Evolutionary conservation across 169 alveolate genomes (phyloP).

Genomic region (Plasmodium chabaudi): DNA sequence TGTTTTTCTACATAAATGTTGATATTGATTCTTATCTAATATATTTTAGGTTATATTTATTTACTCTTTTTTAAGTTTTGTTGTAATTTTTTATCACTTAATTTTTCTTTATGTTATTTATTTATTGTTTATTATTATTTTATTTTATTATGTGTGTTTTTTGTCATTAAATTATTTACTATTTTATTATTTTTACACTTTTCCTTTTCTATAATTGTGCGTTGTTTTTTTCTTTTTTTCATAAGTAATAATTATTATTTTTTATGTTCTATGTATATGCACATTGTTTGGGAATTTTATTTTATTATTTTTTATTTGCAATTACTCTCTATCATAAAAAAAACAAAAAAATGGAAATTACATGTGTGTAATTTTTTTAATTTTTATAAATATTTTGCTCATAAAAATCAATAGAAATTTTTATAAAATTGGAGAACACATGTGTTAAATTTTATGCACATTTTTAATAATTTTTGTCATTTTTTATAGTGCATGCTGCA

Average conservation of each 20-base stretch:
- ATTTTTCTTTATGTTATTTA: constrained; percentile 22
- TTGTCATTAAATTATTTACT: not conserved
- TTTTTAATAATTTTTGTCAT: constrained; percentile 14
- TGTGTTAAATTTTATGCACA: constrained; percentile 47
- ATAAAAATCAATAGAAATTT: constrained; percentile 14
- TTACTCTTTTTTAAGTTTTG: constrained; percentile 3
- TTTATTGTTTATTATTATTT: constrained; percentile 28
- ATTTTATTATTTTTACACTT: not conserved
- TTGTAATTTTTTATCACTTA: constrained; percentile 13
- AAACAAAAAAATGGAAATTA: constrained; percentile 10
- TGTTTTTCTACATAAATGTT: constrained; percentile 40
- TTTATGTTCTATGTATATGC: constrained; percentile 39
- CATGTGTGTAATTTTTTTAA: constrained; percentile 5
- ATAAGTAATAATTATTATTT: constrained; percentile 10
- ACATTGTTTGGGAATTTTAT: constrained; percentile 15
- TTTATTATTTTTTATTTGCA: constrained; percentile 7
- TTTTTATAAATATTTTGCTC: constrained; percentile 9
- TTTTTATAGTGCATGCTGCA: not conserved
- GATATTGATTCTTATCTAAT: constrained; percentile 17
- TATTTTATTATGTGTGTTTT: constrained; percentile 6
- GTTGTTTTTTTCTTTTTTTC: not conserved
- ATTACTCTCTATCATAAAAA: constrained; percentile 68
- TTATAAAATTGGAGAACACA: constrained; percentile 30
- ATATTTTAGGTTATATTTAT: constrained; percentile 16
- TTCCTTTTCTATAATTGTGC: constrained; percentile 2